Percentiles rank a stretch among this genome's conserved stretches.
These are phyloP conservation scores for Cladophialophora exuberans DNA, from an alignment of 2,329 filamentous ascomycete genomes.

Conservation along the genomic window DNA sequence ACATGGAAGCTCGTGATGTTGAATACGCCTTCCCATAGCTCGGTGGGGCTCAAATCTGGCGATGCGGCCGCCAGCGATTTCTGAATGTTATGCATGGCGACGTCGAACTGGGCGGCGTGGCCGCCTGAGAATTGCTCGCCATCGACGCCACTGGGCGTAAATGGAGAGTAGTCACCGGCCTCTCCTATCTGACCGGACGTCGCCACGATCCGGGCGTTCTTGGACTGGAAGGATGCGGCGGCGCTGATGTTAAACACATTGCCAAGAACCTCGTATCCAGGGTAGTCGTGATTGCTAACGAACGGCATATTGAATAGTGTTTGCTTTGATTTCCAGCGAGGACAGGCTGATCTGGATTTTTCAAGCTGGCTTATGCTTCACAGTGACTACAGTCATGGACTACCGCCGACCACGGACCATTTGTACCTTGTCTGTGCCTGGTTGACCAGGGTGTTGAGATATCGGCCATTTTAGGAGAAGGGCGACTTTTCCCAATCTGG, in stretches of 20 bases:
- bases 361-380: too few species aligned
- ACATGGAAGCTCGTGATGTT: conserved; percentile 23
- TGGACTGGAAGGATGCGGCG: conserved; percentile 12
- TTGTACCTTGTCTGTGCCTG: too few species aligned
- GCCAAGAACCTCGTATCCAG: conserved; percentile 33
- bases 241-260: conserved; percentile 37
- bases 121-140: conserved; percentile 14
- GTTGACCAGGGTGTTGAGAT: too few species aligned
- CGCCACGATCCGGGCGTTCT: conserved; percentile 15
- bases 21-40: conserved; percentile 18
- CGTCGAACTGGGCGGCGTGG: conserved; percentile 16
- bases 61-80: conserved; percentile 16
- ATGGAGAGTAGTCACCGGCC: conserved; percentile 15
- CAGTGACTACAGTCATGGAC: too few species aligned
- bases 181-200: conserved; percentile 15
- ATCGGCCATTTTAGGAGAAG: too few species aligned
- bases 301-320: conserved; percentile 11
- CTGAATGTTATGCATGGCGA: conserved; percentile 18
- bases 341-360: neutral
- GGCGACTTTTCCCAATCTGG: neutral
- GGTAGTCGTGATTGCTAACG: conserved; percentile 34
- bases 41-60: conserved; percentile 6
- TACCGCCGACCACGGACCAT: too few species aligned
- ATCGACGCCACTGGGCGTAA: conserved; percentile 10
- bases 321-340: too few species aligned